Evolutionary conservation across 192 early-diverging fungal genomes (phyloP), one percentile per base, ranked within the genome.

Genomic region (Coemansia sp.): DNA sequence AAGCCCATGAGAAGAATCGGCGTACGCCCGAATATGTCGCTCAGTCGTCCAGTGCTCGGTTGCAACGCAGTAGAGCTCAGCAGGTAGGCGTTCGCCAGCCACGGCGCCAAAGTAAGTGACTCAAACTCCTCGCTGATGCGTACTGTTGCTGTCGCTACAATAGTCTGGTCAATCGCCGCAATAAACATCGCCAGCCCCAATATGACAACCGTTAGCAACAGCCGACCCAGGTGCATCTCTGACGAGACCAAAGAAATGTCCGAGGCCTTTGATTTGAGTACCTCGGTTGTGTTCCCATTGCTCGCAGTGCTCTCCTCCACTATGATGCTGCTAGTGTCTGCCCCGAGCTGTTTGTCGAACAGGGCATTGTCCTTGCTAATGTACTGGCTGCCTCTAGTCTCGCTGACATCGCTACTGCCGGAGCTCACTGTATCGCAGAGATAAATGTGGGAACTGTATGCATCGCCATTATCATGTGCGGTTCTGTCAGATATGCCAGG

Each of bases 21-120:
- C 50, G 86, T 86, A 59, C 90, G 88, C 21, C 91, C 96, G 79
- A 95, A 93, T 39, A 95, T 92, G 60, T 97, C 94, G 53, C 92
- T 88, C n/a, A 93, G 70, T 62, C 86, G 85, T 16, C 92, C 91
- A 70, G 91, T 94, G 39, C 90, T 74, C 7, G 93, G 91, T 69
- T 93, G 88, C 62, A 94, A 81, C 9, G 93, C 89, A 3, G 93
- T 92, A 31, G 84, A 85, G 62, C 87, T 89, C 69, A 92, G 73
- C 40, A 92, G 68, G 62, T 89, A 93, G 33, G 87, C 80, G 14
- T 87, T 88, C 19, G 89, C 93, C 45, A 95, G 89, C 95, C 95
- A 96, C 4, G 89, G 79, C 54, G 91, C 85, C 62, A 87, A 75
- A 35, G 82, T 78, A 57, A 91, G 79, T 11, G 72, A 74, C 16